Conservation (phyloP, 164 flowering plant genomes). For the Warburgia ugandensis region DNA sequence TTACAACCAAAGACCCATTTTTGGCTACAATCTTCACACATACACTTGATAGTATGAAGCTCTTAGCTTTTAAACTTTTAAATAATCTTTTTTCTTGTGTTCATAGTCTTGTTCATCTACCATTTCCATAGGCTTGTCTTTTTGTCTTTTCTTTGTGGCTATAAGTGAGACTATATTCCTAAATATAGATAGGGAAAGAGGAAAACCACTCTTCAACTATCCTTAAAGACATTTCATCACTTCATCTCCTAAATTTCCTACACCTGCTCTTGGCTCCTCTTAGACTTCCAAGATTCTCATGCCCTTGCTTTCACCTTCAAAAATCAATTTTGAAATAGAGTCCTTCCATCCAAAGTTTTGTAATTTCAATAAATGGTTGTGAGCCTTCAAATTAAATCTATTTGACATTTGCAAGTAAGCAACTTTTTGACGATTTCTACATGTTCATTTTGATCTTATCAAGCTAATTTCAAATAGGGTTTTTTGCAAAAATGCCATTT, state of each 20-base stretch:
- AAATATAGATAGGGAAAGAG: background rate
- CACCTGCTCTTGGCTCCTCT: background rate
- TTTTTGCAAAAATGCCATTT: too few relatives aligned
- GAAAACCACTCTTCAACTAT: background rate
- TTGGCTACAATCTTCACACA: constrained; percentile 2
- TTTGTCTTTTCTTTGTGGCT: background rate
- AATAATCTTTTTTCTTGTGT: background rate
- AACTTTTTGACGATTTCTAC: too few relatives aligned
- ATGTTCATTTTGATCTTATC: too few relatives aligned
- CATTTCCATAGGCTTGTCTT: too few relatives aligned
- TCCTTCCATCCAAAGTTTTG: too few relatives aligned
- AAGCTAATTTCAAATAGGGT: too few relatives aligned
- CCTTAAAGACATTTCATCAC: background rate
- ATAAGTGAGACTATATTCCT: too few relatives aligned
- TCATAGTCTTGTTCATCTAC: background rate
- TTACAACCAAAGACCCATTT: constrained; percentile 3
- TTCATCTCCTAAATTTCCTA: background rate
- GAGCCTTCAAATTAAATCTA: too few relatives aligned
- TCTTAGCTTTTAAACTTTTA: background rate
- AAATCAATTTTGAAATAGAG: too few relatives aligned
- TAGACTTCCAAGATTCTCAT: background rate
- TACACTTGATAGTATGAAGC: background rate
- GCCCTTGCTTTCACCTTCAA: too few relatives aligned
- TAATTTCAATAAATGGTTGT: too few relatives aligned
- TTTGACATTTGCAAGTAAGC: too few relatives aligned